phyloP scores from a whole-genome alignment of 179 eudicot species.

The Carnegiea gigantea region DNA sequence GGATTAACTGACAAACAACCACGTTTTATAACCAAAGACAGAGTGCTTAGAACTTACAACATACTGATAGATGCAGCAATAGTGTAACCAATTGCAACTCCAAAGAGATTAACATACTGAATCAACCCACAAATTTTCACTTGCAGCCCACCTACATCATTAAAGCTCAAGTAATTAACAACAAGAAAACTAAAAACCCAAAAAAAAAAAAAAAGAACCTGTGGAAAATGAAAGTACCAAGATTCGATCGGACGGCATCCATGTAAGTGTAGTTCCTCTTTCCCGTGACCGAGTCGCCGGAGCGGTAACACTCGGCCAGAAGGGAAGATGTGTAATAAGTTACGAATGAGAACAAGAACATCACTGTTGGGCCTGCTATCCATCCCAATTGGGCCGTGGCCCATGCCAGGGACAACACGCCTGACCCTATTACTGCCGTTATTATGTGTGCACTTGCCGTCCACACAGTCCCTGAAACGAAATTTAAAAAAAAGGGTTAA shows the following conservation, averaged over 20 bases:
- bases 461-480: slow-evolving; percentile 45
- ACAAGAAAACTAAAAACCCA: background rate
- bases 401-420: slow-evolving; percentile 60
- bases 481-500: background rate
- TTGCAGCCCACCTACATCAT: slow-evolving; percentile 42
- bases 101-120: slow-evolving; percentile 53
- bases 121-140: slow-evolving; percentile 52
- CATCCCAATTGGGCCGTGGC: slow-evolving; percentile 63
- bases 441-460: slow-evolving; percentile 65
- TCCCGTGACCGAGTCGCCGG: slow-evolving; percentile 49
- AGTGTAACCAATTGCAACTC: slow-evolving; percentile 60
- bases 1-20: too few relatives aligned
- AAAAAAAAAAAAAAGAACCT: background rate
- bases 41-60: slow-evolving; percentile 39
- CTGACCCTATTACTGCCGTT: slow-evolving; percentile 64
- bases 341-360: slow-evolving; percentile 48
- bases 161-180: background rate
- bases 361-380: slow-evolving; percentile 59
- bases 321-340: slow-evolving; percentile 60
- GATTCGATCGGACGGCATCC: slow-evolving; percentile 57
- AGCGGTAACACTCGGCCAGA: slow-evolving; percentile 56
- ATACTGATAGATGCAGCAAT: slow-evolving; percentile 68
- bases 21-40: background rate
- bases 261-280: slow-evolving; percentile 62
- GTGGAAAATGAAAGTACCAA: slow-evolving; percentile 32